Evolutionary conservation across 768 basidiomycete genomes (phyloP).

Genomic region (Collybiopsis confluens): DNA sequence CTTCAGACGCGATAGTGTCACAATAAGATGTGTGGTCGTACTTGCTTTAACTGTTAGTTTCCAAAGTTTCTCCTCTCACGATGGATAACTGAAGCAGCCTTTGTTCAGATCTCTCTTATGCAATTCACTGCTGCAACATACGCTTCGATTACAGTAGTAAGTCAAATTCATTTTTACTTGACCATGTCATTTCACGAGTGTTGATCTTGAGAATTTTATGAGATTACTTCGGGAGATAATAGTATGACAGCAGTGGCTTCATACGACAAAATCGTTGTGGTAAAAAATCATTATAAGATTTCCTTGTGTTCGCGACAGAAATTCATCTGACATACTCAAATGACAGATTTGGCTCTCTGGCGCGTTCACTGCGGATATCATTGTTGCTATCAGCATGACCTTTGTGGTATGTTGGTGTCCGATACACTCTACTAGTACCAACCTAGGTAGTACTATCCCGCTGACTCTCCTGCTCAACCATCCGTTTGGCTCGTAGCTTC

Average conservation of each 20-base stretch:
- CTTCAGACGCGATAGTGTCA: neutral
- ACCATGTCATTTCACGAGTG: too few species aligned
- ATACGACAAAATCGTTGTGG: neutral
- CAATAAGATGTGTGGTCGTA: neutral
- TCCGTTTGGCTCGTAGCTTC: constrained; percentile 7
- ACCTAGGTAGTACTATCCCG: too few species aligned
- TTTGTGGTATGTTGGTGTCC: constrained; percentile 20
- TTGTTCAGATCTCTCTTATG: constrained; percentile 11
- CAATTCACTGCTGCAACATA: constrained; percentile 10
- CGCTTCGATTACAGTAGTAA: neutral
- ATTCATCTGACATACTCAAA: neutral
- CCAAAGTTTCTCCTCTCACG: neutral
- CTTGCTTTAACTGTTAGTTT: neutral
- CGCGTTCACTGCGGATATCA: constrained; percentile 21
- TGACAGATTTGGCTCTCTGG: constrained; percentile 20
- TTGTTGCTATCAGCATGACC: constrained; percentile 22
- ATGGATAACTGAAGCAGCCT: too few species aligned
- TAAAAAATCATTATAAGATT: neutral
- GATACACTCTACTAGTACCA: too few species aligned
- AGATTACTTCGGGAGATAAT: too few species aligned
- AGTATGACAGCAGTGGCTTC: neutral
- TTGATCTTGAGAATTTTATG: too few species aligned
- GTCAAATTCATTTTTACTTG: too few species aligned
- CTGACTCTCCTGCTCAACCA: neutral
- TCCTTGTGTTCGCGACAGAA: neutral